Conservation (phyloP, 1,139 yeast species). For the Pichia sp. region DNA sequence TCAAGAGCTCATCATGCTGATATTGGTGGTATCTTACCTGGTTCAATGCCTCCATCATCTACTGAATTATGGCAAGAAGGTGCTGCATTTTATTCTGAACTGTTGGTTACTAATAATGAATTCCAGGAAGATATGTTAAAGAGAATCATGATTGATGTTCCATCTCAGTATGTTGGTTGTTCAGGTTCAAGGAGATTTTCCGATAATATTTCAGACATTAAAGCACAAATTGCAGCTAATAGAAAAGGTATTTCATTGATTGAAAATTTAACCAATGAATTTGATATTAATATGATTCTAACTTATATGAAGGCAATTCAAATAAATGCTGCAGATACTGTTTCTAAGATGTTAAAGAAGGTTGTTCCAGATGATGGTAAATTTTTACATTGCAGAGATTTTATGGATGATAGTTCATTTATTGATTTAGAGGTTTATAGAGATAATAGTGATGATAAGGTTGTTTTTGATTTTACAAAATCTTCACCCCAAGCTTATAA, state of each 20-base stretch:
- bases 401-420: slow-evolving; percentile 56
- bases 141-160: slow-evolving; percentile 40
- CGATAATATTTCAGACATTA: slow-evolving; percentile 55
- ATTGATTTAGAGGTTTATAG: slow-evolving; percentile 37
- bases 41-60: slow-evolving; percentile 60
- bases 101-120: slow-evolving; percentile 46
- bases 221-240: slow-evolving; percentile 64
- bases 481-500: slow-evolving; percentile 38
- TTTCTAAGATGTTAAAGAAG: slow-evolving; percentile 31
- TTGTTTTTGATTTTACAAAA: slow-evolving; percentile 52
- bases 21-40: slow-evolving; percentile 61
- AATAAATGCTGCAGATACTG: slow-evolving; percentile 52
- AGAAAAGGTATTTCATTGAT: slow-evolving; percentile 53
- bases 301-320: slow-evolving; percentile 57
- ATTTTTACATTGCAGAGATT: slow-evolving; percentile 44
- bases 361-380: slow-evolving; percentile 29
- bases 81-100: slow-evolving; percentile 50
- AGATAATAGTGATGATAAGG: slow-evolving; percentile 37
- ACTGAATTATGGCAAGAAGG: slow-evolving; percentile 60
- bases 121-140: slow-evolving; percentile 49
- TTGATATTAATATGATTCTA: slow-evolving; percentile 45
- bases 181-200: slow-evolving; percentile 53
- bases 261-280: slow-evolving; percentile 42
- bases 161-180: slow-evolving; percentile 47
- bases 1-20: slow-evolving; percentile 66